Percentiles rank a stretch among this genome's conserved stretches.
Conservation (phyloP, 768 basidiomycete genomes). For the Termitomyces eurrhizus region DNA sequence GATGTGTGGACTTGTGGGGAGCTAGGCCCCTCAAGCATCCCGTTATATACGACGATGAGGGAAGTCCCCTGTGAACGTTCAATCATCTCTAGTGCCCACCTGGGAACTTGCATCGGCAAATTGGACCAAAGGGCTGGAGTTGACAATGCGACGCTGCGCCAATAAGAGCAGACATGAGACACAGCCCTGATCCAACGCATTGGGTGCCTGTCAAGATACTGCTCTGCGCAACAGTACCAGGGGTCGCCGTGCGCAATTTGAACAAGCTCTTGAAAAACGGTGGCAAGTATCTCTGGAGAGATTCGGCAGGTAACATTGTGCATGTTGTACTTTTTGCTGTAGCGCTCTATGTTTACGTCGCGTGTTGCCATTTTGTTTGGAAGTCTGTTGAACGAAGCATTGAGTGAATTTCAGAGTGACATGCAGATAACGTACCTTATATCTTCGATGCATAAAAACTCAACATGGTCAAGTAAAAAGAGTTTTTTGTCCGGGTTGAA, state of each 20-base stretch:
- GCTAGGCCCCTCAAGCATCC: not conserved
- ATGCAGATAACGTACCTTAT: not conserved
- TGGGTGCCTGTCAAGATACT: not conserved
- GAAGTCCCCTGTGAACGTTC: not conserved
- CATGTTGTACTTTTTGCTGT: not conserved
- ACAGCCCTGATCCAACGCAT: conserved; percentile 2
- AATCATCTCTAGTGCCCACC: conserved; percentile 6
- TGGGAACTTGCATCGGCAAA: not conserved
- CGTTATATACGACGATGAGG: not conserved
- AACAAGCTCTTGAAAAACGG: not conserved
- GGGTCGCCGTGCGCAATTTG: not conserved
- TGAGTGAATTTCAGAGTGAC: not conserved
- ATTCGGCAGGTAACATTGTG: not conserved
- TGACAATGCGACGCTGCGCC: conserved; percentile 6
- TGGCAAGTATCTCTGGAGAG: not conserved
- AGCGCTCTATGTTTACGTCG: not conserved
- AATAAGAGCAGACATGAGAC: conserved; percentile 6
- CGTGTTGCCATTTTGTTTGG: not conserved
- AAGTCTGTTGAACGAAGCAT: not conserved
- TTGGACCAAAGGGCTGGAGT: conserved; percentile 2
- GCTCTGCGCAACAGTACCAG: not conserved
- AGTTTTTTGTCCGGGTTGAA: not conserved
- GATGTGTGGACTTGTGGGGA: not conserved
- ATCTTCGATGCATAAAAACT: not conserved
- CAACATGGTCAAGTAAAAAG: not conserved